Base-by-base conservation (phyloP, 331 rosid genomes). In the Stylosanthes scabra region DNA sequence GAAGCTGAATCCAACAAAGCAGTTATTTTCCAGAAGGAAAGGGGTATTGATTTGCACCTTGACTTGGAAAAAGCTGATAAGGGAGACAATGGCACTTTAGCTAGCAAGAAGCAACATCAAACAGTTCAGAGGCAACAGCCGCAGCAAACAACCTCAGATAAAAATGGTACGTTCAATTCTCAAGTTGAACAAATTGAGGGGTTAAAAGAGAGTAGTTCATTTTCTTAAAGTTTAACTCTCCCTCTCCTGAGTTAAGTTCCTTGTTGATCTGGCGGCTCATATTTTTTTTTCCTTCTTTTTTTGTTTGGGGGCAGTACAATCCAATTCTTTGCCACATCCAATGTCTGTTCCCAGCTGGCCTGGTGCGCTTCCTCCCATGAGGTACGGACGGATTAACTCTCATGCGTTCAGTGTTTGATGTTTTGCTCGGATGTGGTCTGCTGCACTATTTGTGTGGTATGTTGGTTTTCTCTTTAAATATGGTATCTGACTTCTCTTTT, bases 321-420 rank as follows among this genome's bases (percentile, higher is more conserved):
- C 96, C 50, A 78, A 79, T 75, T 72, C 98, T 37, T 54, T 90
- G 27, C 90, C 97, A 63, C 65, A 88, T 69, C 98, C 93, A 62
- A 68, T 95, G 84, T 74, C 96, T 70, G 82, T 92, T 55, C 88
- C 96, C 13, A 88, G 86, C 64, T 95, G 99, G 99, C 92, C 97
- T 0, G 85, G 93, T 3, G 97, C 90, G 63, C 90, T 95, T 85
- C 85, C 97, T 87, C 86, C 92, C 2, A 88, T 95, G 91, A 97
- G 98, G 99, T 95, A 90, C 10, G 88, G 8, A 54, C 45, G 37
- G 71, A 8, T 65, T 46, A 49, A 44, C 79, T 79, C 15, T 70
- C 55, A 7, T 75, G 54, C 60, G 5, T 81, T 68, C 10, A 51
- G 67, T 14, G 54, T 52, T 68, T 52, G 11, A 12, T 49, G 65